Conservation (phyloP, 1,139 yeast genomes). For the Kodamaea fungicola region DNA sequence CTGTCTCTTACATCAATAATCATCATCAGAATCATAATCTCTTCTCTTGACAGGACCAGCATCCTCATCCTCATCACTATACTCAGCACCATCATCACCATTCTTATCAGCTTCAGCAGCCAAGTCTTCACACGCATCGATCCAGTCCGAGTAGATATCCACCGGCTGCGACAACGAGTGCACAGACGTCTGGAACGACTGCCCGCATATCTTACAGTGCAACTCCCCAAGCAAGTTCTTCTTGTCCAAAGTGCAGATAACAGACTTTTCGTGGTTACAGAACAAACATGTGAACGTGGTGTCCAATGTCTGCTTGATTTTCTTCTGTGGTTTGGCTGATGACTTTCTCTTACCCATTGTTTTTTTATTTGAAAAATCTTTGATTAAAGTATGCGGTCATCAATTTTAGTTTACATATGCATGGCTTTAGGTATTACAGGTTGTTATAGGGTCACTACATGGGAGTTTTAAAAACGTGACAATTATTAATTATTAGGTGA, state of each 20-base stretch:
- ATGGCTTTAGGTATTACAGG: no score
- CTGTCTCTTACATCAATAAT: conserved; percentile 7
- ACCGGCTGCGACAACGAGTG: conserved; percentile 83
- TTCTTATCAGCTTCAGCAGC: conserved; percentile 56
- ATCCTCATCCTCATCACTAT: conserved; percentile 29
- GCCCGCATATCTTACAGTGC: conserved; percentile 93
- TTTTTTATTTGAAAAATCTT: no score
- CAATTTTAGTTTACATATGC: no score
- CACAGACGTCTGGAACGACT: conserved; percentile 84
- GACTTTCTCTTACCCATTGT: conserved; percentile 87
- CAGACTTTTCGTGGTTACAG: conserved; percentile 94
- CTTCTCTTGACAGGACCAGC: conserved; percentile 6
- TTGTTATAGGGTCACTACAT: no score
- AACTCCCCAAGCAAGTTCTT: conserved; percentile 81
- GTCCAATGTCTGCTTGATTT: conserved; percentile 75
- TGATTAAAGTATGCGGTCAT: no score
- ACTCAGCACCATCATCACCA: conserved; percentile 25
- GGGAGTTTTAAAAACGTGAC: no score
- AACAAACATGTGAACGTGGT: conserved; percentile 87
- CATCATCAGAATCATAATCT: conserved; percentile 10
- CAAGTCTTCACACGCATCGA: conserved; percentile 96
- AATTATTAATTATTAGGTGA: no score
- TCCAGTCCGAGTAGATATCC: conserved; percentile 97
- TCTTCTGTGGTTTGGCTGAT: conserved; percentile 79
- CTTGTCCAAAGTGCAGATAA: conserved; percentile 84